Percentiles rank a stretch among this genome's conserved stretches.
phyloP scores from a whole-genome alignment of 768 basidiomycete species.

The Tulasnella sp. region DNA sequence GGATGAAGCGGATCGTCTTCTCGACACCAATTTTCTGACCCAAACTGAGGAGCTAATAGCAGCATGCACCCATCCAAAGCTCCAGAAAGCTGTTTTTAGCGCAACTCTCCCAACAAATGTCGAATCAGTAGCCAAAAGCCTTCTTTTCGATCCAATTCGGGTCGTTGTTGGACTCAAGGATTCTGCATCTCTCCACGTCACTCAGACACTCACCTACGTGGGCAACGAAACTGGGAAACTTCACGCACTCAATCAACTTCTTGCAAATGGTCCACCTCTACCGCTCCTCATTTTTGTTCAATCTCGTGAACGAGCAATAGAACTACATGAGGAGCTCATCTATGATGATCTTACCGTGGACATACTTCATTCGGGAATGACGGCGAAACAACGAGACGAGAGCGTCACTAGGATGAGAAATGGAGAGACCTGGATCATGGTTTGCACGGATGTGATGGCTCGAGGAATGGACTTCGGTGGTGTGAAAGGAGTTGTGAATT shows the following conservation, averaged over 20 bases:
- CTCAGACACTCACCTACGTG: constrained; percentile 81
- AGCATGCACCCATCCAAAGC: constrained; percentile 49
- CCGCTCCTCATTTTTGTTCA: constrained; percentile 91
- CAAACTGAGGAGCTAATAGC: constrained; percentile 82
- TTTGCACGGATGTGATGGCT: constrained; percentile 95
- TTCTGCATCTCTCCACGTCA: constrained; percentile 81
- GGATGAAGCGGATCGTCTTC: constrained; percentile 84
- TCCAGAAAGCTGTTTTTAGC: constrained; percentile 86
- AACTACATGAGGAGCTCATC: constrained; percentile 69
- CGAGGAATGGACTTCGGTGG: constrained; percentile 98
- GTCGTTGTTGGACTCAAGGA: constrained; percentile 97
- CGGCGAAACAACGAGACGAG: constrained; percentile 75
- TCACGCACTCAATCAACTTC: constrained; percentile 67
- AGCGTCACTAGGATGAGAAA: constrained; percentile 70
- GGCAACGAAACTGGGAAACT: constrained; percentile 91
- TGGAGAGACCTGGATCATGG: constrained; percentile 88
- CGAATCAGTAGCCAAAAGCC: constrained; percentile 76
- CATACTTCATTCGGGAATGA: constrained; percentile 83
- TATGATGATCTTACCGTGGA: constrained; percentile 73
- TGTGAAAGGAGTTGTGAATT: constrained; percentile 86
- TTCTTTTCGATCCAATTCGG: constrained; percentile 75
- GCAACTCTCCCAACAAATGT: constrained; percentile 84
- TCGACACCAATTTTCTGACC: constrained; percentile 75
- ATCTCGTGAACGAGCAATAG: constrained; percentile 42
- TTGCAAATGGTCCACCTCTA: constrained; percentile 47